Percentiles rank a stretch among this genome's conserved stretches.
Evolutionary conservation across 1,139 yeast species (phyloP).

Genomic region (Candida sanyaensis): DNA sequence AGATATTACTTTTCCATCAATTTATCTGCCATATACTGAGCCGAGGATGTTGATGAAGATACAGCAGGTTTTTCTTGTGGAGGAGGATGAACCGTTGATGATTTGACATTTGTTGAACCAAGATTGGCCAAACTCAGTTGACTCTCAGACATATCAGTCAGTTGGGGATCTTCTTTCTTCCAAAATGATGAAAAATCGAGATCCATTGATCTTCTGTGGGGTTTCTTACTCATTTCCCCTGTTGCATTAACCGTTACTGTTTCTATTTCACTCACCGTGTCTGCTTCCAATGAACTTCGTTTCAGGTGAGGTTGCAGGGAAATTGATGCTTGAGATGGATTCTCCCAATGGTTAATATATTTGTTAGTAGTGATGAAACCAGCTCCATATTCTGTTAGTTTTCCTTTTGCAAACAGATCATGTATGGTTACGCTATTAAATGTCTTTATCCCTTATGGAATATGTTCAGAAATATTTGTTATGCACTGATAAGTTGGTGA

Average conservation of each 20-base stretch:
- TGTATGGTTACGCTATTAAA: neutral
- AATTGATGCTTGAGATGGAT: neutral
- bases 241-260: neutral
- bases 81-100: neutral
- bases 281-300: neutral
- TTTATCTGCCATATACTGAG: conserved; percentile 54
- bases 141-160: neutral
- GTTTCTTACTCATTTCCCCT: conserved; percentile 5
- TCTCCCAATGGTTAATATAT: conserved; percentile 25
- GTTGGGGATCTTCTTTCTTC: conserved; percentile 11
- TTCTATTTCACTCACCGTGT: neutral
- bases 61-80: conserved; percentile 1
- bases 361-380: conserved; percentile 31
- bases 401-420: neutral
- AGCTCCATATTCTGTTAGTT: conserved; percentile 24
- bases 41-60: conserved; percentile 18
- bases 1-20: conserved; percentile 66
- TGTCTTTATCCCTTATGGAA: neutral
- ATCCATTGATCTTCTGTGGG: conserved; percentile 15
- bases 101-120: conserved; percentile 2
- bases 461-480: too few relatives aligned
- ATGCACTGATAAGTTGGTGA: too few relatives aligned
- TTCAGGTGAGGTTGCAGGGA: neutral
- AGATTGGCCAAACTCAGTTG: conserved; percentile 2
- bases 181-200: conserved; percentile 19